Evolutionary conservation across 768 basidiomycete species (phyloP).

Genomic region (Lenzites betulinus): DNA sequence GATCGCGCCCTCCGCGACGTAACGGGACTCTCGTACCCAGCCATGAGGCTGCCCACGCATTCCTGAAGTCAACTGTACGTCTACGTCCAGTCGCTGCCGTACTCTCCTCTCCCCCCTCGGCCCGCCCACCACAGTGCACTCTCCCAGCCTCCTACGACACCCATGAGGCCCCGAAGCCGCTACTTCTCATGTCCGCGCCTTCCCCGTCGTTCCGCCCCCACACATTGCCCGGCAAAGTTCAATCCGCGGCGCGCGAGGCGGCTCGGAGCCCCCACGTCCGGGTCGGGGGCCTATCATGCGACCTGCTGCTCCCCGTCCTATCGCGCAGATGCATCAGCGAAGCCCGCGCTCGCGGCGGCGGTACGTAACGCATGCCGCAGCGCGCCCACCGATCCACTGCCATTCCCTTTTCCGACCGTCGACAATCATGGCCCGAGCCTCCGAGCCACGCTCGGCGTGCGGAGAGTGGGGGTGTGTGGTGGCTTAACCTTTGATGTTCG

Average conservation of each 20-base stretch:
- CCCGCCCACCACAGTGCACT: background rate
- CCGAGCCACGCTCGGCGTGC: background rate
- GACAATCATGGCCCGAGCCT: background rate
- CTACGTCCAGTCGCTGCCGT: background rate
- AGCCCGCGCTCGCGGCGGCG: background rate
- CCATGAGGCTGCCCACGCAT: background rate
- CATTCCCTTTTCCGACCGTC: background rate
- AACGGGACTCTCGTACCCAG: constrained; percentile 2
- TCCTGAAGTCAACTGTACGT: background rate
- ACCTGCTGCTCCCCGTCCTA: background rate
- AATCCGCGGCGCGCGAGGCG: background rate
- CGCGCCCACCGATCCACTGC: background rate
- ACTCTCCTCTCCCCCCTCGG: background rate
- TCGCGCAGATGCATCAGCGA: background rate
- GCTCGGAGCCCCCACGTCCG: background rate
- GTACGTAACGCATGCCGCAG: constrained; percentile 1
- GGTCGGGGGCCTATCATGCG: background rate
- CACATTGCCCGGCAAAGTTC: background rate
- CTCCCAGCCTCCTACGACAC: background rate
- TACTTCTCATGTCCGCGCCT: background rate
- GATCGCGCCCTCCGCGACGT: background rate
- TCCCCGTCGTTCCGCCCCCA: background rate
- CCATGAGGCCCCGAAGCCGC: background rate
- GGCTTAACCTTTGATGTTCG: too few species aligned
- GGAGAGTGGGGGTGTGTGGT: background rate